Evolutionary conservation across 2,329 filamentous ascomycete genomes (phyloP).

Genomic region (Aureobasidium sp.): DNA sequence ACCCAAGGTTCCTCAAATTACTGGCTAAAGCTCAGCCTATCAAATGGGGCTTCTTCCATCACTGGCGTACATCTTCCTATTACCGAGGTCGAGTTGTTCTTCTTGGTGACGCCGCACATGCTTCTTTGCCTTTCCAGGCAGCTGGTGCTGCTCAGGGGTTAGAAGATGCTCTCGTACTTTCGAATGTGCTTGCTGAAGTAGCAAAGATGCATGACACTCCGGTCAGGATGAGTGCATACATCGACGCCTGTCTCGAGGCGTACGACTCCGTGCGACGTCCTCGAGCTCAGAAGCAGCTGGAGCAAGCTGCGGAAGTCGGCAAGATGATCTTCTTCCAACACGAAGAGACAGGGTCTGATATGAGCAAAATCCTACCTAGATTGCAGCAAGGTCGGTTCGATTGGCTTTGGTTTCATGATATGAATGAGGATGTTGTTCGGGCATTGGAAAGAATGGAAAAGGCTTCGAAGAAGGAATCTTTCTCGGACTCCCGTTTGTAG

Average conservation of each 20-base stretch:
- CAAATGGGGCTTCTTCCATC: slow-evolving; percentile 7
- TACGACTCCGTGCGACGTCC: background rate
- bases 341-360: background rate
- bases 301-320: background rate
- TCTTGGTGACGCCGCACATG: slow-evolving; percentile 1
- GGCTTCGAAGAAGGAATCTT: no score
- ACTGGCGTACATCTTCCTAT: background rate
- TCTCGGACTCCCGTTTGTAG: no score
- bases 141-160: slow-evolving; percentile 3
- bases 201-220: background rate
- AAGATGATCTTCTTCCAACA: background rate
- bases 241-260: background rate
- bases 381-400: background rate
- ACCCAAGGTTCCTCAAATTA: background rate
- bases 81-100: background rate
- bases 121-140: background rate
- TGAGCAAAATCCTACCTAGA: background rate
- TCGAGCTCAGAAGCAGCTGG: background rate
- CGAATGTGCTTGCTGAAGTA: background rate
- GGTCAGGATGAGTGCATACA: background rate
- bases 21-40: background rate
- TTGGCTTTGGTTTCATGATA: background rate
- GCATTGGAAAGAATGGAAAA: slow-evolving; percentile 2
- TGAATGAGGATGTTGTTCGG: background rate
- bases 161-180: background rate